These are phyloP conservation scores for Diplosphaera chodatii DNA, from an alignment of 139 green algal species.

Conservation along the genomic window DNA sequence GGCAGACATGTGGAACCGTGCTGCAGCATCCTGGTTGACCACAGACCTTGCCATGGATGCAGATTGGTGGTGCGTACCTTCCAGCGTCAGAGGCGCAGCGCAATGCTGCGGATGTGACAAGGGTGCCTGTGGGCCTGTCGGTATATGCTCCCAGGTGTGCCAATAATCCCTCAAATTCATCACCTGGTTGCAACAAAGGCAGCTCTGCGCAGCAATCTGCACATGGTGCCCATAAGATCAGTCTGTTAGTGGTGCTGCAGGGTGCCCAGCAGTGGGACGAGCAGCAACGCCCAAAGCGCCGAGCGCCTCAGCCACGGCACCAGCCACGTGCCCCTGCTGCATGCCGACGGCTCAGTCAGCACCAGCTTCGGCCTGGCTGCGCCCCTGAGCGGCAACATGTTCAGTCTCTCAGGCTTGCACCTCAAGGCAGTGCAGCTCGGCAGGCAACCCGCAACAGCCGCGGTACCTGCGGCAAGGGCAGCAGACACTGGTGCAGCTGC, in stretches of 20 bases:
- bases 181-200: too few relatives aligned
- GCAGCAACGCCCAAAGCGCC: not conserved
- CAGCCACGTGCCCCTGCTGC: not conserved
- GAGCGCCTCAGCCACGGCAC: not conserved
- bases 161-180: too few relatives aligned
- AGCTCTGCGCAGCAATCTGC: too few relatives aligned
- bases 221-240: too few relatives aligned
- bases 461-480: not conserved
- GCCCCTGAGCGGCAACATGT: not conserved
- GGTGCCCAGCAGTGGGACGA: not conserved
- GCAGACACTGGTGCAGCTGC: not conserved
- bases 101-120: not conserved
- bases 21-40: too few relatives aligned
- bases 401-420: not conserved
- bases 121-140: constrained; percentile 3
- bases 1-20: too few relatives aligned
- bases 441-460: too few relatives aligned
- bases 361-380: not conserved
- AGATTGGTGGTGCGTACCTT: not conserved
- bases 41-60: not conserved
- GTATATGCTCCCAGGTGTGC: not conserved
- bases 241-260: too few relatives aligned
- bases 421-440: constrained; percentile 3
- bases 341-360: not conserved
- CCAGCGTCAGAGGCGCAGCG: too few relatives aligned